Conservation (phyloP, 2,329 filamentous ascomycete genomes). For the Dactylonectria macrodidyma region DNA sequence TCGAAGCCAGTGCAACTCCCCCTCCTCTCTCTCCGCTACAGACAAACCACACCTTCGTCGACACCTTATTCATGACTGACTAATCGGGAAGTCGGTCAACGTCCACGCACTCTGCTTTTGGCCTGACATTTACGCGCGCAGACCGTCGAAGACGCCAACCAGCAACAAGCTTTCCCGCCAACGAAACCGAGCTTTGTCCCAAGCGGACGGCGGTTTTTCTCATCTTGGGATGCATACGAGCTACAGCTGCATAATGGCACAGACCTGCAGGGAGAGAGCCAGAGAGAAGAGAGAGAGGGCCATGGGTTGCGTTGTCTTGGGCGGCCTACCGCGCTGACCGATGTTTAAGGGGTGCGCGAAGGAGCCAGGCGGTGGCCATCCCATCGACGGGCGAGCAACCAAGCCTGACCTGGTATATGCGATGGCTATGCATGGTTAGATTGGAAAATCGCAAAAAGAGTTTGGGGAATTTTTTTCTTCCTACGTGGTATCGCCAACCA, state of each 20-base stretch:
- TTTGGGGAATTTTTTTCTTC: background rate
- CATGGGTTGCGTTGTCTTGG: constrained; percentile 30
- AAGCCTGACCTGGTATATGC: background rate
- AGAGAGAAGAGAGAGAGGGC: background rate
- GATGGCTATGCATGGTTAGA: constrained; percentile 5
- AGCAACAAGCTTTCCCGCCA: constrained; percentile 12
- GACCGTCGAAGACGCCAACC: constrained; percentile 10
- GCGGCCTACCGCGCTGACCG: constrained; percentile 28
- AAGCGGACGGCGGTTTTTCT: background rate
- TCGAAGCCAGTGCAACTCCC: background rate
- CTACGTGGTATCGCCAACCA: background rate
- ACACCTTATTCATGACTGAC: background rate
- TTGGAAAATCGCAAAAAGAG: background rate
- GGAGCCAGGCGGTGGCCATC: constrained; percentile 24
- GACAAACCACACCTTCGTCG: background rate
- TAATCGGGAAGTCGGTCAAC: background rate
- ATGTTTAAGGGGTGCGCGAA: constrained; percentile 15
- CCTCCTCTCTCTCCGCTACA: background rate
- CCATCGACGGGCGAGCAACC: background rate
- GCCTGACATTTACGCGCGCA: constrained; percentile 3
- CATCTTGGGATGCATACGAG: constrained; percentile 1
- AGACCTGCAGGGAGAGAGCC: constrained; percentile 25
- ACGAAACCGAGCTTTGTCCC: constrained; percentile 6
- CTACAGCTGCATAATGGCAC: constrained; percentile 35
- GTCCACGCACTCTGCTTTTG: background rate